Conservation (phyloP, 2,329 filamentous ascomycete species). For the Cytospora chrysosperma region DNA sequence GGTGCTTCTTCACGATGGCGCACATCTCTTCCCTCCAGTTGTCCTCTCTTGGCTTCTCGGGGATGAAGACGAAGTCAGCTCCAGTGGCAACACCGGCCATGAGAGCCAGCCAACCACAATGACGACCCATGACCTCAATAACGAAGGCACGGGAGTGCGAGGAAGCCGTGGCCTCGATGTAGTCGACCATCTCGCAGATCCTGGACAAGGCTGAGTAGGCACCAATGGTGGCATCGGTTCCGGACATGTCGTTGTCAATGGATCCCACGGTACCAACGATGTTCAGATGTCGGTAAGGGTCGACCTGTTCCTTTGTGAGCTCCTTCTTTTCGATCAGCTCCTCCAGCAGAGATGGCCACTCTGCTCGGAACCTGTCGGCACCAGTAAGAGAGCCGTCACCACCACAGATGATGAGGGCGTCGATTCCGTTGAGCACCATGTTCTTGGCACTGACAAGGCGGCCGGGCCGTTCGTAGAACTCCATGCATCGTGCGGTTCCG, state of each 20-base stretch:
- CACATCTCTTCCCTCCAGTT: slow-evolving; percentile 93
- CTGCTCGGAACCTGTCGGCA: slow-evolving; percentile 86
- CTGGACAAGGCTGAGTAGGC: slow-evolving; percentile 91
- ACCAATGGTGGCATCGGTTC: slow-evolving; percentile 95
- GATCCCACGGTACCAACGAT: slow-evolving; percentile 95
- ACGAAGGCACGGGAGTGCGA: slow-evolving; percentile 97
- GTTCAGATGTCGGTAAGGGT: slow-evolving; percentile 82
- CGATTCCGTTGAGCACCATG: slow-evolving; percentile 88
- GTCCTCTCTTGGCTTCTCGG: slow-evolving; percentile 83
- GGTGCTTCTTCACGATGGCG: slow-evolving; percentile 75
- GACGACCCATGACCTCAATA: slow-evolving; percentile 96
- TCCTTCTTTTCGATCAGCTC: slow-evolving; percentile 78
- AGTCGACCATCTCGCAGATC: slow-evolving; percentile 95
- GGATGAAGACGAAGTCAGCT: slow-evolving; percentile 95
- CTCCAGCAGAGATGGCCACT: slow-evolving; percentile 85
- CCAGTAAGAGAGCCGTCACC: slow-evolving; percentile 96
- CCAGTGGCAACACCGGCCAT: slow-evolving; percentile 95
- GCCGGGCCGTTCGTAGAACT: slow-evolving; percentile 85
- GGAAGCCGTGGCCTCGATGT: slow-evolving; percentile 90
- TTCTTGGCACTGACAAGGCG: slow-evolving; percentile 88
- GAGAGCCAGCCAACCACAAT: slow-evolving; percentile 95
- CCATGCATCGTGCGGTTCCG: slow-evolving; percentile 89
- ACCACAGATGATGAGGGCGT: slow-evolving; percentile 94
- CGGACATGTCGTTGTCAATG: slow-evolving; percentile 97
- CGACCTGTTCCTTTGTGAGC: slow-evolving; percentile 67